Base-by-base conservation (phyloP, 805 yeast species). In the Dipodascopsis tothii region DNA sequence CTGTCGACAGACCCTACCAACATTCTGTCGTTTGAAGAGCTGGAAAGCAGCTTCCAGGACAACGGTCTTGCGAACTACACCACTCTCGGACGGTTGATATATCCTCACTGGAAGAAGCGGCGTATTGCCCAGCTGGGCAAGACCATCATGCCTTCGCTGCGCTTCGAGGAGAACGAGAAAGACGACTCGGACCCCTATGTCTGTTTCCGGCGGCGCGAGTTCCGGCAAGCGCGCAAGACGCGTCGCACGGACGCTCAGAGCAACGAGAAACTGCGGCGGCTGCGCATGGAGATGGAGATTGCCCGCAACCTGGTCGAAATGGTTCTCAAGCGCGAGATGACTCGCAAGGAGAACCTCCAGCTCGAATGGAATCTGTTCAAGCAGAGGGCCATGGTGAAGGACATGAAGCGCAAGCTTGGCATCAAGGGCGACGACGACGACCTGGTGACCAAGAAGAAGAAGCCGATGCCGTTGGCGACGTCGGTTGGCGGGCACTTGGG, bases 171-270 rank as follows among this genome's bases (percentile, higher is more conserved):
- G 55, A 84, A 84, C 20, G 92, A 85, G 46, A 87, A 87, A 58
- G 96, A 88, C 57, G 96, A 88, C 57, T 76, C 75, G 47, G 96
- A 92, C 62, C 97, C 98, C 1, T 92, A 92, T 63, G 81, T 86
- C 33, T 86, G 96, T 67, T 92, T 92, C 70, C 77, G 98, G 58
- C 79, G 96, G 54, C 81, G 98, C 63, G 97, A 88, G 59, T 81
- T 86, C 52, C 78, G 98, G 53, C 96, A 84, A 60, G 92, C 94
- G 23, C 81, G 98, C 63, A 92, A 92, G 63, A 92, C 98, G 0
- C 78, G 98, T 63, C 77, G 97, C 52, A 84, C 96, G 0, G 98
- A 92, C 66, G 75, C 84, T 27, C 84, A 86, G 56, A 86, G 92
- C 54, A 81, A 87, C 11, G 96, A 88, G 62, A 77, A 88, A 52